Evolutionary conservation across 345 rosid species (phyloP).

Genomic region (Brassica juncea): DNA sequence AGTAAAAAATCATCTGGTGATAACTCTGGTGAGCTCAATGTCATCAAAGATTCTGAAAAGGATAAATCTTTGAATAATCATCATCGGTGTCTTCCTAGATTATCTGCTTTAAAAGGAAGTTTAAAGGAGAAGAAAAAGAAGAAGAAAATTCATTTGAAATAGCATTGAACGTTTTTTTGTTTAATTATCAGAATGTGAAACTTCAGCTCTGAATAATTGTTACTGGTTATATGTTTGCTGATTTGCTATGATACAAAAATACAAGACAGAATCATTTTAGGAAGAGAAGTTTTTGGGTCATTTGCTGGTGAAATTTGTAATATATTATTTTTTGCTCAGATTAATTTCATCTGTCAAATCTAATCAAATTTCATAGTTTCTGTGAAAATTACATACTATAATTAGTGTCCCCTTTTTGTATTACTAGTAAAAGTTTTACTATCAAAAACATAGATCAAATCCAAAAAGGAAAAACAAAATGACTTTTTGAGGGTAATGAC

Average conservation of each 20-base stretch:
- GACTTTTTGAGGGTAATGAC: no score
- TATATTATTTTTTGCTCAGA: neutral
- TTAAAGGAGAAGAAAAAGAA: constrained; percentile 69
- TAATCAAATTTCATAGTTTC: neutral
- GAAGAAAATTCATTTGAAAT: constrained; percentile 49
- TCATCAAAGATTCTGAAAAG: constrained; percentile 43
- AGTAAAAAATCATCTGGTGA: constrained; percentile 45
- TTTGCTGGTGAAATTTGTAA: neutral
- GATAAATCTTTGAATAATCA: constrained; percentile 39
- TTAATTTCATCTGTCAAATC: neutral
- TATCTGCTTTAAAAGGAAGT: constrained; percentile 48
- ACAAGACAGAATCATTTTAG: neutral
- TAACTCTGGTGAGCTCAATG: constrained; percentile 56
- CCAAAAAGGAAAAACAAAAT: no score
- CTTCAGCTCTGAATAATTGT: neutral
- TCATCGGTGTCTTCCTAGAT: constrained; percentile 75
- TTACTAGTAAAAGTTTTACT: no score
- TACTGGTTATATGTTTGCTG: constrained; percentile 1
- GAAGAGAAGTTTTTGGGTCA: neutral
- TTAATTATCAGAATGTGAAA: neutral
- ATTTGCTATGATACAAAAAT: neutral
- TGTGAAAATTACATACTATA: no score
- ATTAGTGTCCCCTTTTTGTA: no score
- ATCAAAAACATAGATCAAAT: no score
- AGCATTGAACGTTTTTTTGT: neutral